A percentile compares a stretch with the other conserved stretches of the same genome.
Evolutionary conservation across 2,329 filamentous ascomycete species (phyloP).

Genomic region (Chaetomium olivaceum): DNA sequence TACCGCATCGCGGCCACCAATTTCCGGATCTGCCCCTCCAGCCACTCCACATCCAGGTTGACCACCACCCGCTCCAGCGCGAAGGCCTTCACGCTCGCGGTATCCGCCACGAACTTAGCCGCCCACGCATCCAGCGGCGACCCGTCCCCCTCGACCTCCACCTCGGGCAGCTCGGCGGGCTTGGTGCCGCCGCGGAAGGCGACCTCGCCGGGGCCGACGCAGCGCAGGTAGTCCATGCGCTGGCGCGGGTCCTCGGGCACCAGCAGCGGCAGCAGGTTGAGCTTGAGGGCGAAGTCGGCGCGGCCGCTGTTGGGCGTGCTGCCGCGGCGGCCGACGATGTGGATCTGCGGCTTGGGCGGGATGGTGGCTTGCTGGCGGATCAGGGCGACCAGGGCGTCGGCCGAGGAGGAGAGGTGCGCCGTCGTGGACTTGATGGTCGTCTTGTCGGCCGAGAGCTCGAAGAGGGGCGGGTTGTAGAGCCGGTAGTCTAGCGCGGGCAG

Average conservation of each 20-base stretch:
- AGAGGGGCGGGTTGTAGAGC: constrained; percentile 54
- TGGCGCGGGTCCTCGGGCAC: constrained; percentile 48
- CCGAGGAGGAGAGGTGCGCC: constrained; percentile 50
- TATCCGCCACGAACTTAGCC: constrained; percentile 49
- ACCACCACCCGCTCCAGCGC: constrained; percentile 53
- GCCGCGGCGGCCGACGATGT: constrained; percentile 49
- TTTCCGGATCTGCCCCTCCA: constrained; percentile 56
- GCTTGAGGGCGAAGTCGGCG: constrained; percentile 54
- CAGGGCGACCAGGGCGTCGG: constrained; percentile 47
- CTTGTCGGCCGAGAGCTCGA: constrained; percentile 52
- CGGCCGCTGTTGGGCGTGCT: constrained; percentile 30
- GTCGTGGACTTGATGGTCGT: constrained; percentile 50
- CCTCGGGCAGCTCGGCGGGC: constrained; percentile 46
- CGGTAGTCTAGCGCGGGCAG: constrained; percentile 53
- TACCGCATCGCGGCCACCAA: constrained; percentile 53
- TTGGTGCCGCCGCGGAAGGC: constrained; percentile 51
- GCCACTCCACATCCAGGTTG: constrained; percentile 56
- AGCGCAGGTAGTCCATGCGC: constrained; percentile 56
- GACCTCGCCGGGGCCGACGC: constrained; percentile 50
- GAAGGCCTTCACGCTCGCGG: constrained; percentile 50
- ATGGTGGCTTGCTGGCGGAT: constrained; percentile 52
- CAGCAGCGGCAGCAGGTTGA: constrained; percentile 57
- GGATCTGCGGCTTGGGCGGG: constrained; percentile 56
- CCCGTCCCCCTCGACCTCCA: constrained; percentile 37
- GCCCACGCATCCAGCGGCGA: constrained; percentile 53